These are phyloP conservation scores for Metarhizium album DNA, from an alignment of 2,329 filamentous ascomycete genomes.

Conservation along the genomic window DNA sequence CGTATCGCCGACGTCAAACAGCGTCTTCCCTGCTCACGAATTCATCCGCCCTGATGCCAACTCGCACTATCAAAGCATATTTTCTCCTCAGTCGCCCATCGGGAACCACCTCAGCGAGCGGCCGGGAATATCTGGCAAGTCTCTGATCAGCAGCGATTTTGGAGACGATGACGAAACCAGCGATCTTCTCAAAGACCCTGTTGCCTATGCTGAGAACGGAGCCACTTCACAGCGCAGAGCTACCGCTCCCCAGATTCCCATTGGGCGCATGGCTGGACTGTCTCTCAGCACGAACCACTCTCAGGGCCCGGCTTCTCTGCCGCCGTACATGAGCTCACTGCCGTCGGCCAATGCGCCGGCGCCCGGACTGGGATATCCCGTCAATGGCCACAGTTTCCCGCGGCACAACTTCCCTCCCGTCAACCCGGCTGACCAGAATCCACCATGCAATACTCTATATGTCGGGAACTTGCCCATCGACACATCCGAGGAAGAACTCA, in stretches of 20 bases:
- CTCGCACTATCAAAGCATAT: conserved; percentile 49
- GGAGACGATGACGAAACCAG: conserved; percentile 59
- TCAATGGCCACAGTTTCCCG: conserved; percentile 42
- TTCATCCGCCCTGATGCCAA: conserved; percentile 46
- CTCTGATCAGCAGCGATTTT: conserved; percentile 57
- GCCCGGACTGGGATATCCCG: conserved; percentile 17
- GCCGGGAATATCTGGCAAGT: conserved; percentile 53
- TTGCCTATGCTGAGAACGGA: conserved; percentile 58
- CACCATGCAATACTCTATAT: conserved; percentile 94
- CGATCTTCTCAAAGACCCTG: conserved; percentile 59
- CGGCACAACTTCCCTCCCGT: conserved; percentile 68
- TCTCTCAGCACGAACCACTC: conserved; percentile 57
- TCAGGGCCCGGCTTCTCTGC: conserved; percentile 39
- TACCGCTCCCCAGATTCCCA: conserved; percentile 62
- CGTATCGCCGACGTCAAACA: conserved; percentile 48
- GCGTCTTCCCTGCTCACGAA: conserved; percentile 41
- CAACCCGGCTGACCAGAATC: conserved; percentile 92
- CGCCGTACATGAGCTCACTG: conserved; percentile 38
- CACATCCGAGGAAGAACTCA: conserved; percentile 90
- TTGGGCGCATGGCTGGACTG: conserved; percentile 56
- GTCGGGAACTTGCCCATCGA: conserved; percentile 93
- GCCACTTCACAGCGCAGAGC: conserved; percentile 44
- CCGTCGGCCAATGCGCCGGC: conserved; percentile 39
- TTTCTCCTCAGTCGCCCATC: conserved; percentile 64
- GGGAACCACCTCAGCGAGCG: conserved; percentile 57